phyloP scores from a whole-genome alignment of 192 early-diverging fungal genomes.

The Diversispora epigaea region DNA sequence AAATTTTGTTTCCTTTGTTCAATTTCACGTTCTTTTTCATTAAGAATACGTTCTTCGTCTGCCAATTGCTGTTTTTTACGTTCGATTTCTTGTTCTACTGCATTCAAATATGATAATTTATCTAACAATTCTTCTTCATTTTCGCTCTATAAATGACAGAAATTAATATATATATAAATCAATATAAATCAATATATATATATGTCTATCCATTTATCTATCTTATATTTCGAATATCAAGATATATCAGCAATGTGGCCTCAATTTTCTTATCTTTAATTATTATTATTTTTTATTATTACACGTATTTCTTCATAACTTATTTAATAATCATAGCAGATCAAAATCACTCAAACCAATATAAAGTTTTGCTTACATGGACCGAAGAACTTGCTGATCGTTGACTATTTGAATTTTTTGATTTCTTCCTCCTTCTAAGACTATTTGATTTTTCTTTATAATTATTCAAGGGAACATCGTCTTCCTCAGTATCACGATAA shows the following conservation, averaged over 20 bases:
- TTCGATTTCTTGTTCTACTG: slow-evolving; percentile 31
- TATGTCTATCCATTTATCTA: background rate
- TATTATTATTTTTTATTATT: background rate
- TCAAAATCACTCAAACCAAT: too few species aligned
- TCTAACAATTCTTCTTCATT: slow-evolving; percentile 21
- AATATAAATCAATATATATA: background rate
- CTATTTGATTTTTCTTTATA: background rate
- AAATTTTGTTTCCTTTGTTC: slow-evolving; percentile 2
- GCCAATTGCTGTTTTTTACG: slow-evolving; percentile 21
- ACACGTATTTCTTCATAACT: background rate
- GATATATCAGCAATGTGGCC: background rate
- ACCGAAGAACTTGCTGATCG: too few species aligned
- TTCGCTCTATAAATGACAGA: background rate
- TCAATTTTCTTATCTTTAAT: background rate
- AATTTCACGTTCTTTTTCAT: slow-evolving; percentile 9
- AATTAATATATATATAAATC: background rate
- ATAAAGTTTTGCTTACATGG: too few species aligned
- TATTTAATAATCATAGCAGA: too few species aligned
- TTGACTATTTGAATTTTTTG: background rate
- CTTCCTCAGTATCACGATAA: background rate
- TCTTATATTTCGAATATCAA: background rate
- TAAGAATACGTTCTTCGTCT: slow-evolving; percentile 12
- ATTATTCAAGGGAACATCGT: background rate
- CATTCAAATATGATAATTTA: slow-evolving; percentile 17
- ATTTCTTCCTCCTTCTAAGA: background rate